Evolutionary conservation across 805 yeast species (phyloP).

Genomic region (Vanderwaltozyma tropicalis): DNA sequence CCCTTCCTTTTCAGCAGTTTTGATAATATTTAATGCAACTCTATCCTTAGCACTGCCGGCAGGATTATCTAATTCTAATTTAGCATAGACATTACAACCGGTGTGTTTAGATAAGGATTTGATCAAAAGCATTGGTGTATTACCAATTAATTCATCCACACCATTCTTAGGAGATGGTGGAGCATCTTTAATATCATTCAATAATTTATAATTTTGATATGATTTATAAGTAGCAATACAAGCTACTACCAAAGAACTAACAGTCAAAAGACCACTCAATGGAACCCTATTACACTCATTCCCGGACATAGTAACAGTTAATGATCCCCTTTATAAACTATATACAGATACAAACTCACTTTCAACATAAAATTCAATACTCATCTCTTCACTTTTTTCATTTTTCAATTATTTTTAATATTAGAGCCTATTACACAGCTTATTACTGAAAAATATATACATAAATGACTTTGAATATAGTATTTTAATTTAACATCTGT

Average conservation of each 20-base stretch:
- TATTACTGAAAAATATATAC: too few species aligned
- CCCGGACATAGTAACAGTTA: neutral
- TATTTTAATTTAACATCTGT: too few species aligned
- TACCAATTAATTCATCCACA: constrained; percentile 72
- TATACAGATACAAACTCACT: too few species aligned
- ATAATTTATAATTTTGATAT: neutral
- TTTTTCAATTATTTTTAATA: too few species aligned
- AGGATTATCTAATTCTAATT: constrained; percentile 76
- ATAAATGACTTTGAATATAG: too few species aligned
- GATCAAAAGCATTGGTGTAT: constrained; percentile 75
- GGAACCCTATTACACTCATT: neutral
- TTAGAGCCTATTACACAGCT: too few species aligned
- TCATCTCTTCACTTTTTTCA: too few species aligned
- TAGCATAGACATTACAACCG: constrained; percentile 78
- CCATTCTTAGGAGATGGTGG: constrained; percentile 32
- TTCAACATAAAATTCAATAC: too few species aligned
- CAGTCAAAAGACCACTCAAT: constrained; percentile 8
- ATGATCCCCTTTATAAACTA: too few species aligned
- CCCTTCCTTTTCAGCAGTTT: constrained; percentile 54
- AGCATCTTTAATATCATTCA: neutral
- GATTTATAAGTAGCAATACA: neutral
- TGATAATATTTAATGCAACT: constrained; percentile 77
- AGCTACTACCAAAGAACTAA: constrained; percentile 5
- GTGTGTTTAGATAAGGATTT: constrained; percentile 60
- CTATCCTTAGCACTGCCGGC: constrained; percentile 96